Base-by-base conservation (phyloP, 441 rosid species). In the Manihot esculenta region DNA sequence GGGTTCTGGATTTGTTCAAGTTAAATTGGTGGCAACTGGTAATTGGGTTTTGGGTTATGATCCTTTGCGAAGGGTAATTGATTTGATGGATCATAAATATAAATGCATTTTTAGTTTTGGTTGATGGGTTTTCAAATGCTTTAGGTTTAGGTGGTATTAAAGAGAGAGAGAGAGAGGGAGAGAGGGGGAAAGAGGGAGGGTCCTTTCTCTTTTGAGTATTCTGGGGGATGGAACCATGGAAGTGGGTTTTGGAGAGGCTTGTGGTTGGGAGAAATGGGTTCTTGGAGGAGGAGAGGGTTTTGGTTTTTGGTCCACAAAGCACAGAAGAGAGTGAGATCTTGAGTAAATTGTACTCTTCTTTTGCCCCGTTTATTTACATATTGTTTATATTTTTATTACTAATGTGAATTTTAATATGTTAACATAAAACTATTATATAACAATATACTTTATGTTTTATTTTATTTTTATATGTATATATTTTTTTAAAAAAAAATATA, bases 71-170 rank as follows among this genome's bases (percentile, higher is more conserved):
- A n/a, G 14, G 21, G 3, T 38, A 7, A 0, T 58, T 47, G 62
- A 55, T 56, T 47, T 33, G 58, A 24, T 48, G 70, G 64, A 56
- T 64, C 70, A 72, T 72, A 70, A 70, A 51, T 50, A 56, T 18
- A 64, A 71, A 26, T 62, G 68, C 42, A 27, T 35, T 35, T 12
- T 17, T 2, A 1, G 42, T 51, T n/a, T 51, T 24, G 58, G 47
- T 64, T 44, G 64, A 72, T 64, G 69, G 75, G 64, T 41, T 64
- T 72, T 26, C 45, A 24, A 54, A 27, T 62, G 45, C 54, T 35
- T 45, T 38, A 38, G 42, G 42, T 48, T 38, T 38, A 38, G 45
- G 47, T 48, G 26, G 73, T 26, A 38, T 49, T 69, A 59, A 44
- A 55, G 57, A 68, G 30, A 42, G 0, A 18, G 64, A 14, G 27